phyloP scores from a whole-genome alignment of 2,329 filamentous ascomycete species.

The Pseudopithomyces chartarum region DNA sequence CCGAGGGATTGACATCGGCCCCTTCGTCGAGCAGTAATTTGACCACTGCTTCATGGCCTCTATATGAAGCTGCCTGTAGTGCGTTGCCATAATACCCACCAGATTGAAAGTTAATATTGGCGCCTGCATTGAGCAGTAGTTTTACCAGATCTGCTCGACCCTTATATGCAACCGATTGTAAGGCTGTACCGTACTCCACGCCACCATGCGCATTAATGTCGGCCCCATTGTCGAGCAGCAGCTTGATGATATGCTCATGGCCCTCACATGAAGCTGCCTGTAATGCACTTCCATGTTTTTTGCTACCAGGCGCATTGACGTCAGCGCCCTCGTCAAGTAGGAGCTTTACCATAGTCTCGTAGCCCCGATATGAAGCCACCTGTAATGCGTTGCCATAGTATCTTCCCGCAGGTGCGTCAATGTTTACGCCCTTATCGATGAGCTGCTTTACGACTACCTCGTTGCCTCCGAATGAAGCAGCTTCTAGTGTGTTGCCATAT shows the following conservation, averaged over 20 bases:
- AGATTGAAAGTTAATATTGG: not conserved
- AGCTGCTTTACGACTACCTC: not conserved
- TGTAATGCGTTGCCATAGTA: not conserved
- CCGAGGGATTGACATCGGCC: not conserved
- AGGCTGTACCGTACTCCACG: not conserved
- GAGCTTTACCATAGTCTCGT: conserved; percentile 8
- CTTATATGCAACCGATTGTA: not conserved
- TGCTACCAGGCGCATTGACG: too few relatives aligned
- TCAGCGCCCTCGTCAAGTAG: conserved; percentile 14
- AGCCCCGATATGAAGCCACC: not conserved
- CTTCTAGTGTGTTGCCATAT: not conserved
- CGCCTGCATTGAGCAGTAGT: conserved; percentile 9
- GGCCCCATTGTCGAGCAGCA: conserved; percentile 15
- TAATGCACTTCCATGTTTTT: not conserved
- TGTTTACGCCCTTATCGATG: not conserved
- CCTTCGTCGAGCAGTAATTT: not conserved
- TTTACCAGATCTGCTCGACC: not conserved
- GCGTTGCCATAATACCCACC: not conserved
- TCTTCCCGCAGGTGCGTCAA: too few relatives aligned
- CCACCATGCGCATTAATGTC: conserved; percentile 6
- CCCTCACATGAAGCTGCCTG: not conserved
- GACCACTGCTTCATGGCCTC: not conserved
- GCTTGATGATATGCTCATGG: conserved; percentile 3
- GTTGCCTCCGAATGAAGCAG: not conserved
- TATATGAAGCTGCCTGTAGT: not conserved